These are phyloP conservation scores for Beauveria asiatica DNA, from an alignment of 2,329 filamentous ascomycete genomes.

Conservation along the genomic window DNA sequence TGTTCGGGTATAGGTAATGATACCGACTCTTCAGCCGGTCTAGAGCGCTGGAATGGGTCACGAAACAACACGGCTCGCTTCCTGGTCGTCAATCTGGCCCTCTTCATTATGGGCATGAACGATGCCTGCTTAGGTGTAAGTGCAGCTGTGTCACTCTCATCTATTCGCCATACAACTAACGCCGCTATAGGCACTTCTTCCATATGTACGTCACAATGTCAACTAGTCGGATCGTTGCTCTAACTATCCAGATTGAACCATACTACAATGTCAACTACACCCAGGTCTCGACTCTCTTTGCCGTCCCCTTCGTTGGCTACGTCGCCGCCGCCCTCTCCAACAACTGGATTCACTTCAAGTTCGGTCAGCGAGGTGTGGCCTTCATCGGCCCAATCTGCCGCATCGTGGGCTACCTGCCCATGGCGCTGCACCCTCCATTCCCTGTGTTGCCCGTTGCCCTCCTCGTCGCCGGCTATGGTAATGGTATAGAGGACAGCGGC, in stretches of 20 bases:
- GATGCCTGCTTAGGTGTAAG: slow-evolving; percentile 57
- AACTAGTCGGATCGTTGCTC: neutral
- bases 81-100: slow-evolving; percentile 49
- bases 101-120: slow-evolving; percentile 60
- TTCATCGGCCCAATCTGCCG: slow-evolving; percentile 55
- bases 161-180: neutral
- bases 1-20: neutral
- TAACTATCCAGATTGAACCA: slow-evolving; percentile 39
- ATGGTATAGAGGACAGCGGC: slow-evolving; percentile 55
- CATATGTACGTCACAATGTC: slow-evolving; percentile 29
- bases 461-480: slow-evolving; percentile 61
- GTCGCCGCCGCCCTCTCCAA: slow-evolving; percentile 54
- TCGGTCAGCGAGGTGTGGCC: slow-evolving; percentile 65
- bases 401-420: slow-evolving; percentile 54
- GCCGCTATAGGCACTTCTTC: slow-evolving; percentile 34
- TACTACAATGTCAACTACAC: slow-evolving; percentile 56
- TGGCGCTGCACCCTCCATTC: slow-evolving; percentile 61
- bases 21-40: slow-evolving; percentile 7
- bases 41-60: slow-evolving; percentile 57
- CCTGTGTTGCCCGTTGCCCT: slow-evolving; percentile 57
- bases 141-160: slow-evolving; percentile 10
- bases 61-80: slow-evolving; percentile 50
- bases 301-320: slow-evolving; percentile 60
- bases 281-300: slow-evolving; percentile 57
- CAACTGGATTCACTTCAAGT: slow-evolving; percentile 52